These are phyloP conservation scores for Stagonosporopsis cucurbitacearum DNA, from an alignment of 2,329 filamentous ascomycete species.

Conservation along the genomic window DNA sequence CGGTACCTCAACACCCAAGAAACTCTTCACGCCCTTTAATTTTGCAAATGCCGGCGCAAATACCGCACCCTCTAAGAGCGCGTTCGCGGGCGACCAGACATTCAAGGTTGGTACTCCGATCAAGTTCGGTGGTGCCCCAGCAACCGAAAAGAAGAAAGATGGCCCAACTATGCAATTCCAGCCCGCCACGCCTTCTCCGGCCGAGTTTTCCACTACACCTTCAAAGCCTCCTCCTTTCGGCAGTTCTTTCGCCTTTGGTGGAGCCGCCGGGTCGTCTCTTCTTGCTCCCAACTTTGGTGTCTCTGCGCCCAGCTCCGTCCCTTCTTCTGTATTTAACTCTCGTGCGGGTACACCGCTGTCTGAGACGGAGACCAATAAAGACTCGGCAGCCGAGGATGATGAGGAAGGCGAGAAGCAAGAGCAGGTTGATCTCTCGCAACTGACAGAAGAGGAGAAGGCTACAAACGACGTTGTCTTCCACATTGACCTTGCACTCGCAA, in stretches of 20 bases:
- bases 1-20: constrained; percentile 38
- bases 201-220: constrained; percentile 37
- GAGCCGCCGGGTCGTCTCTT: constrained; percentile 24
- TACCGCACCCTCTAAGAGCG: constrained; percentile 36
- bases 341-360: constrained; percentile 47
- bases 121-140: constrained; percentile 39
- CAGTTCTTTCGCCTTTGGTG: constrained; percentile 35
- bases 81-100: constrained; percentile 46
- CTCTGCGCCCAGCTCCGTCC: constrained; percentile 31
- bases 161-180: constrained; percentile 37
- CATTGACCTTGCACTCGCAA: constrained; percentile 35
- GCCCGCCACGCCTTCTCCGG: constrained; percentile 33
- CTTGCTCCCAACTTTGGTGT: constrained; percentile 28
- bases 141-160: constrained; percentile 31
- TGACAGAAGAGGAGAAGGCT: constrained; percentile 42
- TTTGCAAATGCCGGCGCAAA: constrained; percentile 38
- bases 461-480: constrained; percentile 46
- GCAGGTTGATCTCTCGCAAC: constrained; percentile 40
- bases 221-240: constrained; percentile 31
- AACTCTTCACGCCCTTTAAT: constrained; percentile 38
- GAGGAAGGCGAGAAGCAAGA: constrained; percentile 39
- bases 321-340: constrained; percentile 42
- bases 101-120: constrained; percentile 46
- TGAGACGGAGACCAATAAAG: constrained; percentile 41
- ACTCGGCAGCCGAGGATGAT: constrained; percentile 35